Percentiles rank a stretch among this genome's conserved stretches.
Evolutionary conservation across 805 yeast genomes (phyloP).

Genomic region (Kuraishia capsulata): DNA sequence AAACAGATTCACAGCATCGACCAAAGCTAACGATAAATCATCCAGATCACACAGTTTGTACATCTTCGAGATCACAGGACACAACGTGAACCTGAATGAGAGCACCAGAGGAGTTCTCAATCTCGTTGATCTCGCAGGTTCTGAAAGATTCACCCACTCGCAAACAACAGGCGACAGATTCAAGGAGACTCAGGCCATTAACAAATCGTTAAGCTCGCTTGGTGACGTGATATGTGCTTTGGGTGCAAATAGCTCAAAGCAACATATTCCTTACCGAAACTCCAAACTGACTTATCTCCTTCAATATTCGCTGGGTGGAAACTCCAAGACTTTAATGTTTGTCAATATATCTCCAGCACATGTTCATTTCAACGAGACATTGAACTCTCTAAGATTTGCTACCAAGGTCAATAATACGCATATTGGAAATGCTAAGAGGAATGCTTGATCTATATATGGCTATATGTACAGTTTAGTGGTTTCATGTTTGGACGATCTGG

Average conservation of each 20-base stretch:
- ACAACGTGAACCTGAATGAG: conserved; percentile 38
- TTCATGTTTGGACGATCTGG: background rate
- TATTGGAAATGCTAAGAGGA: background rate
- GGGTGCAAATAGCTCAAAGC: conserved; percentile 25
- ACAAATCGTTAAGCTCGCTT: conserved; percentile 76
- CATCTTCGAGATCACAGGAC: conserved; percentile 51
- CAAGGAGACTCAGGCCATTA: conserved; percentile 82
- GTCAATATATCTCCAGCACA: conserved; percentile 72
- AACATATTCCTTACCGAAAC: conserved; percentile 60
- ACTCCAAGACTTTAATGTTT: conserved; percentile 87
- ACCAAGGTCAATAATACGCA: conserved; percentile 61
- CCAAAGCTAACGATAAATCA: conserved; percentile 73
- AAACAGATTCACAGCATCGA: conserved; percentile 72
- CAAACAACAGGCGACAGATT: conserved; percentile 74
- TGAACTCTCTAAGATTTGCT: conserved; percentile 85
- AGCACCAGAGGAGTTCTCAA: conserved; percentile 54
- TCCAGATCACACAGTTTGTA: conserved; percentile 90
- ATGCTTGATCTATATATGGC: background rate
- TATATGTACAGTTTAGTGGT: background rate
- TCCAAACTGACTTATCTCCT: conserved; percentile 74
- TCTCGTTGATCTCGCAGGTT: conserved; percentile 88
- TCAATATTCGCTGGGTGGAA: conserved; percentile 77
- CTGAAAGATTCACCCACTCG: conserved; percentile 72
- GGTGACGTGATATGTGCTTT: conserved; percentile 85
- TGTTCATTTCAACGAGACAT: conserved; percentile 61